phyloP scores from a whole-genome alignment of 2,329 filamentous ascomycete genomes.

The Calonectria ilicicola region DNA sequence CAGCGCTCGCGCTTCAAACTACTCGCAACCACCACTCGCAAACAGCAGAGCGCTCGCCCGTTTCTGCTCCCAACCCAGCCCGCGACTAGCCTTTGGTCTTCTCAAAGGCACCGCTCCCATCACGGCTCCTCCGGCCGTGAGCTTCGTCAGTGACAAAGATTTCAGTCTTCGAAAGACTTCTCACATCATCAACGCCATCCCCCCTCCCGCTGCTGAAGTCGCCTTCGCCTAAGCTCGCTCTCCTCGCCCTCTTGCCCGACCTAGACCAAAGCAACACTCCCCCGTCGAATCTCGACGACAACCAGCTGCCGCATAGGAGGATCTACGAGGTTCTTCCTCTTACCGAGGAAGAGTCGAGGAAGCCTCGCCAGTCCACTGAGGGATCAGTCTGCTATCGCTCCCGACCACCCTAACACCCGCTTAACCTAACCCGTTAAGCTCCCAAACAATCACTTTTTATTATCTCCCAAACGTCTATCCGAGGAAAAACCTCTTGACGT shows the following conservation, averaged over 20 bases:
- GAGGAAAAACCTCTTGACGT: constrained; percentile 20
- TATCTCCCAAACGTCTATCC: constrained; percentile 3
- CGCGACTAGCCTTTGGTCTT: constrained; percentile 71
- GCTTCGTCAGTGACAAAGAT: constrained; percentile 76
- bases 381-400: constrained; percentile 94
- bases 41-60: not conserved
- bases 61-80: constrained; percentile 13
- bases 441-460: constrained; percentile 20
- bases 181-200: constrained; percentile 75
- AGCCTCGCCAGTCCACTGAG: constrained; percentile 92
- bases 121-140: constrained; percentile 74
- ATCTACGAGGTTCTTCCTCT: constrained; percentile 99
- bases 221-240: constrained; percentile 61
- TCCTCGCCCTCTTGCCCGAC: constrained; percentile 63
- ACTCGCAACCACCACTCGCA: not conserved
- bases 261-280: constrained; percentile 59
- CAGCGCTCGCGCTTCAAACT: constrained; percentile 3
- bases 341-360: constrained; percentile 98
- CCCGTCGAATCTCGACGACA: constrained; percentile 69
- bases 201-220: constrained; percentile 63
- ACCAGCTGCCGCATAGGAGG: constrained; percentile 99
- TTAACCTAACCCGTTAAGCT: constrained; percentile 43
- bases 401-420: constrained; percentile 89
- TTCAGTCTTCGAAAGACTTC: constrained; percentile 74
- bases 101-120: constrained; percentile 71